A percentile compares a stretch with the other conserved stretches of the same genome.
These are phyloP conservation scores for Fomitopsis palustris DNA, from an alignment of 1,284 basidiomycete genomes.

Conservation along the genomic window DNA sequence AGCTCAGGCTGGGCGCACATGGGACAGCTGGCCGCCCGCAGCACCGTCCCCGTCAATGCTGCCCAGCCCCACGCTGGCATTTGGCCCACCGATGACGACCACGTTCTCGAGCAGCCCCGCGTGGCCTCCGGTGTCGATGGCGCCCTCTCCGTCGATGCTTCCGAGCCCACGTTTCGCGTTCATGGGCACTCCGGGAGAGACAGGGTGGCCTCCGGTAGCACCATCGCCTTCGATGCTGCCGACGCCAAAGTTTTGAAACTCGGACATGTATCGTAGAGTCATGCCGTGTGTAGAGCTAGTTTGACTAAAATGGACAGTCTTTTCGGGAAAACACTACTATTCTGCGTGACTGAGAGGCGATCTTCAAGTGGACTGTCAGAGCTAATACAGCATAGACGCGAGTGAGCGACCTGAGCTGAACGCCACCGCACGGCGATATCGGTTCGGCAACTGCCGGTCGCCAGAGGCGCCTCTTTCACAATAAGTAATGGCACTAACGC, in stretches of 20 bases:
- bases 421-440: no score
- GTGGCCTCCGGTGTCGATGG: constrained; percentile 1
- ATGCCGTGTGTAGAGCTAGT: no score
- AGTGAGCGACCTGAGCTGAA: no score
- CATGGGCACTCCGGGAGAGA: not conserved
- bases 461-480: no score
- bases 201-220: not conserved
- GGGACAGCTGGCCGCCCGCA: constrained; percentile 2
- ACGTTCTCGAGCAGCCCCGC: not conserved
- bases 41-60: not conserved
- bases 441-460: no score
- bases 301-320: no score
- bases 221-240: constrained; percentile 1
- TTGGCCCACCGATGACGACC: not conserved
- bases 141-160: not conserved
- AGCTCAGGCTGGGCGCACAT: not conserved
- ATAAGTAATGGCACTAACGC: no score
- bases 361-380: no score
- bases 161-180: not conserved
- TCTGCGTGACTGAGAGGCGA: no score
- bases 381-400: no score
- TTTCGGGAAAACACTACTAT: no score
- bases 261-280: no score
- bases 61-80: not conserved
- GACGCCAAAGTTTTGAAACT: not conserved